Conservation (phyloP, 257 asterid species). For the Nyctanthes arbortristis region DNA sequence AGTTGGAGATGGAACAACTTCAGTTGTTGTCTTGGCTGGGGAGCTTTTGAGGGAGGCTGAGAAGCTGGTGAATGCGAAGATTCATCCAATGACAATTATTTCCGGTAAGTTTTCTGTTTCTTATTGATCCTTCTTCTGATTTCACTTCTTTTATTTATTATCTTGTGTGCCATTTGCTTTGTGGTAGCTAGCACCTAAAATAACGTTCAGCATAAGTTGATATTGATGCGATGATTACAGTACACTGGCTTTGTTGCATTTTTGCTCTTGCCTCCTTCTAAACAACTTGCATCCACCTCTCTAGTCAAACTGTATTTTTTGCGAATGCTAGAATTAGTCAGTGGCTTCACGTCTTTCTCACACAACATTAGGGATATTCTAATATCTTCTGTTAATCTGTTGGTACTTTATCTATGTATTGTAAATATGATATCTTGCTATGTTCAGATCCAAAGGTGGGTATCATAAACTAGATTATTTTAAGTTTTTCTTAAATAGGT, state of each 20-base stretch:
- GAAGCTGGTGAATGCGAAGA: slow-evolving; percentile 82
- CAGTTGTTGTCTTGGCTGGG: slow-evolving; percentile 97
- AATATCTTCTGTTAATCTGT: background rate
- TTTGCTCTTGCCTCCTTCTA: background rate
- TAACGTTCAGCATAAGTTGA: background rate
- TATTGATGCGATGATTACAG: background rate
- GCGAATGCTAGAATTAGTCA: background rate
- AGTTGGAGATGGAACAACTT: slow-evolving; percentile 99
- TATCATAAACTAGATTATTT: background rate
- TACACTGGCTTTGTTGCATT: too few species aligned
- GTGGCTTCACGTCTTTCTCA: background rate
- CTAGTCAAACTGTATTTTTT: background rate
- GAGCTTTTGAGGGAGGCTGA: slow-evolving; percentile 98
- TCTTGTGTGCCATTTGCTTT: background rate
- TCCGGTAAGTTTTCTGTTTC: slow-evolving; percentile 48
- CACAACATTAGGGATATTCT: slow-evolving; percentile 1
- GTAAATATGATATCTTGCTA: background rate
- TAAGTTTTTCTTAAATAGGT: background rate
- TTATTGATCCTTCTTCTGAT: slow-evolving; percentile 3
- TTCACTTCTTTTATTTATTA: slow-evolving; percentile 4
- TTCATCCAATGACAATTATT: slow-evolving; percentile 94
- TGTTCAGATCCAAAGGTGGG: background rate
- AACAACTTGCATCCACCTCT: background rate
- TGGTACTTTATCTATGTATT: background rate
- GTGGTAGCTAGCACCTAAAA: background rate